Evolutionary conservation across 2,329 filamentous ascomycete genomes (phyloP).

Genomic region (Stachybotrys echinatus): DNA sequence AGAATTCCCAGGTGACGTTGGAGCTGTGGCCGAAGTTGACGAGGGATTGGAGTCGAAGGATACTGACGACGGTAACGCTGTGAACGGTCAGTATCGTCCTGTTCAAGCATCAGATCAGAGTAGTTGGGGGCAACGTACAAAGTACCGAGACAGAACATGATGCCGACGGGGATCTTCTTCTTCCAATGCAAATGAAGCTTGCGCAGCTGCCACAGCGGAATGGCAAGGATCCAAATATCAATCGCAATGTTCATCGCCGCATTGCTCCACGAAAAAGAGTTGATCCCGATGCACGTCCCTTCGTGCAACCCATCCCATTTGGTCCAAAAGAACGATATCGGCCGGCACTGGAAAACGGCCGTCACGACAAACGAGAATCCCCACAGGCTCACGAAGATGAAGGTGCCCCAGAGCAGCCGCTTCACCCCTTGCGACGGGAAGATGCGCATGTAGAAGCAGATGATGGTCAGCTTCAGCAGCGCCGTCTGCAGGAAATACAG

Average conservation of each 20-base stretch:
- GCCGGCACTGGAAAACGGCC: conserved; percentile 40
- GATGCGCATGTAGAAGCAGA: conserved; percentile 46
- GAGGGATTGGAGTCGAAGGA: conserved; percentile 19
- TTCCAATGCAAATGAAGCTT: conserved; percentile 32
- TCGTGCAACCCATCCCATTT: conserved; percentile 40
- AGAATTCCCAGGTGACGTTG: conserved; percentile 17
- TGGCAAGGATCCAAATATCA: conserved; percentile 40
- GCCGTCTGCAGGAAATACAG: conserved; percentile 38
- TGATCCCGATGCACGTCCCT: conserved; percentile 40
- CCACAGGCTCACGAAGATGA: conserved; percentile 27
- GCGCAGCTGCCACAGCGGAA: conserved; percentile 37
- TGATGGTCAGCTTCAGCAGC: conserved; percentile 40
- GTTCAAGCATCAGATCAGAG: not conserved
- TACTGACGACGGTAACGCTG: conserved; percentile 21
- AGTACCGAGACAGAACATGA: conserved; percentile 40
- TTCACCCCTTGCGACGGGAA: conserved; percentile 32
- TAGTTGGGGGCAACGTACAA: conserved; percentile 19
- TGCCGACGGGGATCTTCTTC: conserved; percentile 35
- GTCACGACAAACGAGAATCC: conserved; percentile 32
- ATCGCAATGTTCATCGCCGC: conserved; percentile 41
- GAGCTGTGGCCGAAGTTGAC: conserved; percentile 12
- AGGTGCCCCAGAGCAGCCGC: conserved; percentile 29
- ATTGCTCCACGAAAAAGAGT: conserved; percentile 39
- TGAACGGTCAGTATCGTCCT: not conserved
- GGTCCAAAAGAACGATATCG: conserved; percentile 43